Conservation (phyloP, 768 basidiomycete genomes). For the Termitomyces sp. region DNA sequence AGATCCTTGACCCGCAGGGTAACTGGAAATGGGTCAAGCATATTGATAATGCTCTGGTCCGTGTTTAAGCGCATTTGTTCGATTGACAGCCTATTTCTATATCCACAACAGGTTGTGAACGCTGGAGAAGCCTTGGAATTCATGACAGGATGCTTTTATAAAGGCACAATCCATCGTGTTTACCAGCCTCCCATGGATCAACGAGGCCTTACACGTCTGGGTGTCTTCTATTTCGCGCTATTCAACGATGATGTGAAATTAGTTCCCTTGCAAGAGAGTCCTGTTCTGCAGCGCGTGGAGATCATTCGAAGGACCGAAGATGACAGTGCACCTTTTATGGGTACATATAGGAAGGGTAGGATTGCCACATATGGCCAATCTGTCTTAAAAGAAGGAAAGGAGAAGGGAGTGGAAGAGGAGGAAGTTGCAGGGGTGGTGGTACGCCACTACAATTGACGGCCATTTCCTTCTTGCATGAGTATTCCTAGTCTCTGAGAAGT, state of each 20-base stretch:
- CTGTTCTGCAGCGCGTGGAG: conserved; percentile 34
- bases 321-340: conserved; percentile 35
- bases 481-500: too few relatives aligned
- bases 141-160: conserved; percentile 42
- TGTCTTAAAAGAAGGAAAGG: conserved; percentile 23
- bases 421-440: conserved; percentile 39
- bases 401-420: conserved; percentile 41
- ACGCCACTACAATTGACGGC: conserved; percentile 40
- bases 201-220: conserved; percentile 34
- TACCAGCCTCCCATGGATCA: conserved; percentile 46
- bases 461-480: too few relatives aligned
- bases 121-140: conserved; percentile 45
- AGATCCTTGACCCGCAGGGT: conserved; percentile 36
- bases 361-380: conserved; percentile 37
- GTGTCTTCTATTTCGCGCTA: conserved; percentile 41
- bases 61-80: not conserved
- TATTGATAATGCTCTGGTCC: conserved; percentile 40
- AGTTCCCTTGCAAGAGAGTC: conserved; percentile 33
- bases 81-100: not conserved
- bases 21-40: conserved; percentile 48
- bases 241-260: conserved; percentile 39
- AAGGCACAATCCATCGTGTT: conserved; percentile 44
- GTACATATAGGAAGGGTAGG: conserved; percentile 34
- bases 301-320: conserved; percentile 28
- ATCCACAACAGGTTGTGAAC: conserved; percentile 31